These are phyloP conservation scores for Alloteropsis angusta DNA, from an alignment of 202 grass and related monocot species.

Conservation along the genomic window DNA sequence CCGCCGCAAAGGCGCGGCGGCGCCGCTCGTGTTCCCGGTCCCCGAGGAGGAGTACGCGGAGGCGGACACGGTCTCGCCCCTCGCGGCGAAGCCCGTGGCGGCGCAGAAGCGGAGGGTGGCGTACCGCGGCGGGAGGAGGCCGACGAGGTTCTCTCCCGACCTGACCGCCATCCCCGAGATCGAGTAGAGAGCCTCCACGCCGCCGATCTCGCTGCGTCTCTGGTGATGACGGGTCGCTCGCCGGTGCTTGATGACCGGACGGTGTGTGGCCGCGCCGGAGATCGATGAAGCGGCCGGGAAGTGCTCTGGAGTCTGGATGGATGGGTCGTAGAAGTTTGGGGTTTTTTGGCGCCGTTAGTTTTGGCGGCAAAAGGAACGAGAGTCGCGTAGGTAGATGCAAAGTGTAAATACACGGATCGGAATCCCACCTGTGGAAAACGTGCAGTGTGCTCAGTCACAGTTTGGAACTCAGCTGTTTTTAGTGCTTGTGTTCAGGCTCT, in stretches of 20 bases:
- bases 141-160: constrained; percentile 48
- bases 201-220: not conserved
- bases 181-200: constrained; percentile 3
- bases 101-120: constrained; percentile 17
- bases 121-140: constrained; percentile 13
- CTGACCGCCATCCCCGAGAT: constrained; percentile 57
- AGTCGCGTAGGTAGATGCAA: constrained; percentile 1
- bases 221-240: not conserved
- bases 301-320: too few relatives aligned
- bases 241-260: not conserved
- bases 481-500: not conserved
- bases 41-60: constrained; percentile 22
- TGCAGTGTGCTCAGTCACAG: constrained; percentile 11
- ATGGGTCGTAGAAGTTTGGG: not conserved
- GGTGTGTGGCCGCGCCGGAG: not conserved
- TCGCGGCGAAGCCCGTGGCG: not conserved
- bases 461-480: constrained; percentile 1
- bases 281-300: not conserved
- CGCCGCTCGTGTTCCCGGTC: constrained; percentile 48
- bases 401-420: constrained; percentile 11
- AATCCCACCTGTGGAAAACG: not conserved
- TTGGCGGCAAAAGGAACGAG: constrained; percentile 2
- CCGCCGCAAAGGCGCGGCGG: constrained; percentile 25
- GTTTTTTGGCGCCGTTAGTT: constrained; percentile 17
- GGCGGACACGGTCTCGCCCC: not conserved